Conservation (phyloP, 2,329 filamentous ascomycete genomes). For the Spiromastix sp. region DNA sequence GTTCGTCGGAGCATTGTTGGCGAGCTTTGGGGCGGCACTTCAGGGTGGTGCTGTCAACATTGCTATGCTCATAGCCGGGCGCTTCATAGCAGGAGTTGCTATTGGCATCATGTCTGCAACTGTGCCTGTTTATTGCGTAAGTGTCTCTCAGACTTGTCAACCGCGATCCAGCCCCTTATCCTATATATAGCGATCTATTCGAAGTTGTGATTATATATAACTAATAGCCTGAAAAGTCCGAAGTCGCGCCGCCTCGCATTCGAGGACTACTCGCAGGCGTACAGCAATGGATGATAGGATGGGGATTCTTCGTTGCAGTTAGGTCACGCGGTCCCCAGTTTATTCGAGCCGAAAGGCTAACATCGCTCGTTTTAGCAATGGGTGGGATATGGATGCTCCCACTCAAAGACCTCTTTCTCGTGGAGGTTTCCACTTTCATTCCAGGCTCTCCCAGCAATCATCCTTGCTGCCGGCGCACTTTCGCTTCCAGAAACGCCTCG, state of each 20-base stretch:
- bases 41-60: slow-evolving; percentile 27
- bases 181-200: not conserved
- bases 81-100: slow-evolving; percentile 40
- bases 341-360: not conserved
- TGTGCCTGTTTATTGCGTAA: slow-evolving; percentile 37
- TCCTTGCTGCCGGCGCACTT: slow-evolving; percentile 24
- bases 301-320: slow-evolving; percentile 33
- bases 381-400: slow-evolving; percentile 40
- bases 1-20: slow-evolving; percentile 24
- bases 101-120: slow-evolving; percentile 40
- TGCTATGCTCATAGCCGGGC: slow-evolving; percentile 40
- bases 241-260: slow-evolving; percentile 29
- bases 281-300: slow-evolving; percentile 37
- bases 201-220: not conserved
- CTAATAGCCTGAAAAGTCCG: too few species aligned
- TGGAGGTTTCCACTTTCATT: slow-evolving; percentile 27
- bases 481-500: slow-evolving; percentile 27
- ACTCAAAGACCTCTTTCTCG: slow-evolving; percentile 24
- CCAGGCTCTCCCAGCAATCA: slow-evolving; percentile 31
- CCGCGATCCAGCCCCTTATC: too few species aligned
- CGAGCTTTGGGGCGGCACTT: slow-evolving; percentile 23
- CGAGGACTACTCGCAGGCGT: slow-evolving; percentile 32
- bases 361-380: slow-evolving; percentile 16
- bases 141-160: slow-evolving; percentile 9
- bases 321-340: slow-evolving; percentile 6